Percentiles rank a stretch among this genome's conserved stretches.
Evolutionary conservation across 2,329 filamentous ascomycete species (phyloP).

Genomic region (Cytospora piceicola): DNA sequence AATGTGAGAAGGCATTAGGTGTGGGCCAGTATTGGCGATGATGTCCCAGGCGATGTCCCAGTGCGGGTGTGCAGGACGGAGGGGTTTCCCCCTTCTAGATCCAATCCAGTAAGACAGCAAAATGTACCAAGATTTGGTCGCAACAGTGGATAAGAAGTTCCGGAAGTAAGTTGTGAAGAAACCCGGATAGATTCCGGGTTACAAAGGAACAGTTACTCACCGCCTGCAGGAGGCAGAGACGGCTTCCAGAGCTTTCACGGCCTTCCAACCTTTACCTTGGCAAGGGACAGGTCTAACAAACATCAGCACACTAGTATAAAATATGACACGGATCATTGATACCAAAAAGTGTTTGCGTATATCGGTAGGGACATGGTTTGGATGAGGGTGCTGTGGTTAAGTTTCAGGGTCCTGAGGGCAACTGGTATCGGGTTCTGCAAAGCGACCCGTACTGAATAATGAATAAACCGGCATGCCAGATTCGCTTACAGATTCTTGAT

Average conservation of each 20-base stretch:
- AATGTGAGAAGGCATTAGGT: not conserved
- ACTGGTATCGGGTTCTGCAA: constrained; percentile 16
- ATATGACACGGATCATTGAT: not conserved
- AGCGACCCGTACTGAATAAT: constrained; percentile 1
- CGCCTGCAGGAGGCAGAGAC: not conserved
- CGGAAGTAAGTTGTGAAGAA: not conserved
- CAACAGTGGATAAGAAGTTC: not conserved
- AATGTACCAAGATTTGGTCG: not conserved
- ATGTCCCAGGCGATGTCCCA: not conserved
- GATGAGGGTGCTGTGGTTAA: constrained; percentile 1
- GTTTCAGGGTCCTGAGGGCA: not conserved
- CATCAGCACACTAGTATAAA: not conserved
- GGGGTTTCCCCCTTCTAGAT: not conserved
- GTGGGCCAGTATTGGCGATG: not conserved
- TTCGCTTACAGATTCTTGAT: not conserved
- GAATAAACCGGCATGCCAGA: not conserved
- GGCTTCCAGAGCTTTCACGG: not conserved
- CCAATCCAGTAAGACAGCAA: not conserved
- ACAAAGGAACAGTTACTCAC: not conserved
- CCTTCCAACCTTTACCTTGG: not conserved
- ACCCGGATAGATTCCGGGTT: not conserved
- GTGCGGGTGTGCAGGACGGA: not conserved
- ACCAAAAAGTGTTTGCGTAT: not conserved
- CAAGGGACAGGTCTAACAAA: not conserved
- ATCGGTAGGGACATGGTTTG: not conserved